Evolutionary conservation across 2,329 filamentous ascomycete species (phyloP), one percentile per base, ranked within the genome.

Genomic region (Fusarium sp.): DNA sequence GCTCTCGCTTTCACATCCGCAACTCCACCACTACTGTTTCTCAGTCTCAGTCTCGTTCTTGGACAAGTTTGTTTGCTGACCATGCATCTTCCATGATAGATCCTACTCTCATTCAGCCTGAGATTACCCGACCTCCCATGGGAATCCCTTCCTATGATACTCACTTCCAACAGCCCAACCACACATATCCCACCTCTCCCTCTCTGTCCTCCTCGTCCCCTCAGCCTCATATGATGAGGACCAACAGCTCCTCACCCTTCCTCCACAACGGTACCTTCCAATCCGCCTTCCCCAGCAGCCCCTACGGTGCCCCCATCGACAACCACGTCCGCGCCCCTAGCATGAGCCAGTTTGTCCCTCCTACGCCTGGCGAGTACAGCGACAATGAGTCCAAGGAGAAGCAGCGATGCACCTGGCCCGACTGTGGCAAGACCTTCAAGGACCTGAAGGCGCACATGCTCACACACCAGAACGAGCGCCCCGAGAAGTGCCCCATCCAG

Each of bases 401-500:
- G 83, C 88, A 89, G 76, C 88, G 93, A 70, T 97, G 94, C 85
- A 93, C 93, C 1, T 92, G 95, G 79, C 91, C 93, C 8, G 94
- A 96, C 66, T 98, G 95, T 78, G 94, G 94, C 72, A 92, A 93
- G 78, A 88, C 92, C 66, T 97, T 97, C 88, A 97, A 97, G 84
- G 95, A 98, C 79, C 85, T 97, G 73, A 96, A 96, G 83, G 95
- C 95, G 10, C 95, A 98, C 83, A 96, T 97, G 93, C 89, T 98
- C 80, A 98, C 95, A 0, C 95, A 98, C 82, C 94, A 96, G 83
- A 93, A 91, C 67, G 94, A 98, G 84, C 89, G 95, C 27, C 95
- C 95, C 0, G 95, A 98, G 81, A 98, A 98, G 85, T 98, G 95
- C 84, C 95, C 95, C 1, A 98, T 98, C 75, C 87, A 92, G 66